Percentiles rank a stretch among this genome's conserved stretches.
Evolutionary conservation across 192 early-diverging fungal species (phyloP).

Genomic region (Podila minutissima): DNA sequence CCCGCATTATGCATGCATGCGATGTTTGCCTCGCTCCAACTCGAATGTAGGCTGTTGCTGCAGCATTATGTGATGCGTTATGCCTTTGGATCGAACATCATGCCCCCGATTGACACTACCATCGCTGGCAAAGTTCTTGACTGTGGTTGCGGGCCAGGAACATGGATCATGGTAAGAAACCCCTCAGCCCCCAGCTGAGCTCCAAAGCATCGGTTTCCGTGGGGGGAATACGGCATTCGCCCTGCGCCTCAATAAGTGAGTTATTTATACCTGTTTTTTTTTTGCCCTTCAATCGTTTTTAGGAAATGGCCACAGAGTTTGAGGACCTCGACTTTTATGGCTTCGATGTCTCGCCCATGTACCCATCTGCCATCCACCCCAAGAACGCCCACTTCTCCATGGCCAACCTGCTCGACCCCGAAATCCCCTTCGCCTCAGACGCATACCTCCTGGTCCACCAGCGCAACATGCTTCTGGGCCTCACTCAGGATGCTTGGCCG

Average conservation of each 20-base stretch:
- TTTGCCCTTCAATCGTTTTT: not conserved
- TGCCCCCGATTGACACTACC: constrained; percentile 28
- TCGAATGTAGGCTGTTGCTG: constrained; percentile 13
- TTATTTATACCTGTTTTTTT: not conserved
- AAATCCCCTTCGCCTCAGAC: constrained; percentile 33
- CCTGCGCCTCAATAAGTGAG: not conserved
- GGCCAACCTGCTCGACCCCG: constrained; percentile 46
- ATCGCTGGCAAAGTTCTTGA: constrained; percentile 38
- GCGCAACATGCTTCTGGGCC: constrained; percentile 39
- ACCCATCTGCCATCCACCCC: constrained; percentile 51
- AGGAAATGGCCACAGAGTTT: constrained; percentile 54
- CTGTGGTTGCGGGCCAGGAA: constrained; percentile 51
- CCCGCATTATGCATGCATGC: no score
- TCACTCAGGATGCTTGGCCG: constrained; percentile 46
- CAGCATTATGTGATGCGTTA: constrained; percentile 49
- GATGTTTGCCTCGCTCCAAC: no score
- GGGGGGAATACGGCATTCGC: not conserved
- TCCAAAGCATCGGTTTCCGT: no score
- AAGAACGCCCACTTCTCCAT: constrained; percentile 47
- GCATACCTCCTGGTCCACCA: constrained; percentile 32
- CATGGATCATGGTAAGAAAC: constrained; percentile 44
- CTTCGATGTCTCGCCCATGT: constrained; percentile 45
- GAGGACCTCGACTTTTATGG: constrained; percentile 43
- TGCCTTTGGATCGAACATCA: constrained; percentile 39
- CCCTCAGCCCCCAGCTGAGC: not conserved